Evolutionary conservation across 83 land plant genomes (phyloP).

Genomic region (Picea abies): DNA sequence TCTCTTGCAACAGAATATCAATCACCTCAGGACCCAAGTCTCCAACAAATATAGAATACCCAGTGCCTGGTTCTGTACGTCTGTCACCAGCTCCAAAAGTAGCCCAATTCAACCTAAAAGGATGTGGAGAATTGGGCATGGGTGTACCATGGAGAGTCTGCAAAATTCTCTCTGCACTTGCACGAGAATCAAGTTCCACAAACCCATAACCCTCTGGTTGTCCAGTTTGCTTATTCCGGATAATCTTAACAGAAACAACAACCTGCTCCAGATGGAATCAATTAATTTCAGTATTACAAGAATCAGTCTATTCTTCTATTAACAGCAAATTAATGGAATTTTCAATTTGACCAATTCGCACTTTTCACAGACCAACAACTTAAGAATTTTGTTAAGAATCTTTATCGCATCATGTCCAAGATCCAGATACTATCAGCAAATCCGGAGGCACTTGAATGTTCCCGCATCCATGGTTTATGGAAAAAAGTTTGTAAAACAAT

Average conservation of each 20-base stretch:
- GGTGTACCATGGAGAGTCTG: conserved; percentile 50
- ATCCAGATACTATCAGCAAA: background rate
- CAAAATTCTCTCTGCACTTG: conserved; percentile 57
- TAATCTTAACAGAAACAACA: conserved; percentile 52
- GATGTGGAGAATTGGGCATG: conserved; percentile 63
- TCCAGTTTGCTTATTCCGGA: conserved; percentile 63
- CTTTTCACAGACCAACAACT: too few relatives aligned
- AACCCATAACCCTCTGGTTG: conserved; percentile 75
- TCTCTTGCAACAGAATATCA: conserved; percentile 56
- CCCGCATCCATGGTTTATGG: background rate
- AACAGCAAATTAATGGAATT: too few relatives aligned
- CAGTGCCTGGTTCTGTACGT: conserved; percentile 43
- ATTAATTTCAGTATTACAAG: background rate
- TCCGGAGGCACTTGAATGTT: background rate
- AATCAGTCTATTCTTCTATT: too few relatives aligned
- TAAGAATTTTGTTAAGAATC: too few relatives aligned
- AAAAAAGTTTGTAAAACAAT: background rate
- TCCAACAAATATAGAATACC: conserved; percentile 67
- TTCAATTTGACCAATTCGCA: too few relatives aligned
- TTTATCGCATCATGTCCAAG: too few relatives aligned
- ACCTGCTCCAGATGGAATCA: conserved; percentile 31
- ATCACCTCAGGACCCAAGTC: conserved; percentile 73
- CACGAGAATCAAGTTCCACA: conserved; percentile 57
- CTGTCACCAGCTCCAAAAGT: conserved; percentile 52
- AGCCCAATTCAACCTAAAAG: conserved; percentile 69